Evolutionary conservation across 768 basidiomycete species (phyloP), one percentile per base, ranked within the genome.

Genomic region (Suillus variegatus): DNA sequence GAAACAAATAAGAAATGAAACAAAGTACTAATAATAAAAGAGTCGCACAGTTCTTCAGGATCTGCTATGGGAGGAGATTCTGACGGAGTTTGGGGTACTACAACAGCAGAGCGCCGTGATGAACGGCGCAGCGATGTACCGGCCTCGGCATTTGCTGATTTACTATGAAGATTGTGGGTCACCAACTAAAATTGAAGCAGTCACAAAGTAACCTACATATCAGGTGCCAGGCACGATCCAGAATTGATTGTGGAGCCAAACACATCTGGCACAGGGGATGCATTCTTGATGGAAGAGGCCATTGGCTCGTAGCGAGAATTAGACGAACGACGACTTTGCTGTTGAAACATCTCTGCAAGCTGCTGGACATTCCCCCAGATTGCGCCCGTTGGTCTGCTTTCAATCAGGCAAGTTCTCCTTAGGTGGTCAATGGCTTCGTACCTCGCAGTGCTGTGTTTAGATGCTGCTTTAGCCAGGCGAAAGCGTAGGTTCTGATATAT

Each of bases 1-100:
- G 36, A 58, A 9, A 47, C 49, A 46, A 40, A n/a, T 68, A 36
- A 68, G 65, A 56, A 32, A 58, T 4, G 60, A 32, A 62, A 46
- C 40, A 4, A 62, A 62, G 8, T 32, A 28, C 36, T 25, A 32
- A 51, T 14, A 46, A 41, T 12, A 57, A 52, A 36, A 56, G 47
- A 36, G 25, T 77, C 84, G 62, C 78, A 90, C 90, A 91, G 78
- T 81, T 92, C 89, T 68, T 92, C 90, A 4, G 81, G 79, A 66
- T 90, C 86, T 43, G 67, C 64, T 18, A 67, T 62, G 20, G 76
- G 70, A 55, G 74, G 60, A n/a, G 40, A 60, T 67, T 63, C 54
- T 12, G 58, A 66, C 35, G 78, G 78, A 63, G 82, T 83, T 40
- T 70, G 67, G 18, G 70, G 67, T 20, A 75, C 66, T 9, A 68